Evolutionary conservation across 2,329 filamentous ascomycete species (phyloP), one percentile per base, ranked within the genome.

Genomic region (Helotiales sp.): DNA sequence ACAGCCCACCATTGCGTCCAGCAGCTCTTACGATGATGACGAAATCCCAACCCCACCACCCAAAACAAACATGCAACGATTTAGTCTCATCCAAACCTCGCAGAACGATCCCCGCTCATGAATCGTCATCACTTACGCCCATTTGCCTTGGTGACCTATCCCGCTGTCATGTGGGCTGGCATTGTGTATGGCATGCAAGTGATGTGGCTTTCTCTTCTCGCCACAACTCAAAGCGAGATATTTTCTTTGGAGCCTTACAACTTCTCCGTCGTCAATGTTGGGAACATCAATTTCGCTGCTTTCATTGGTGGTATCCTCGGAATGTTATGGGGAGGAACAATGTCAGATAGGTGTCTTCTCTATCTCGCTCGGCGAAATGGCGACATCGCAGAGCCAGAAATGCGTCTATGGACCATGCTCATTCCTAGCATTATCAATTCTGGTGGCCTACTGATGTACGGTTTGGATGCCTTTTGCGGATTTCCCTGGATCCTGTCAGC

Each of bases 271-370:
- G 62, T 40, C 15, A 28, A 22, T 45, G 65, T 69, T 5, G 68
- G 68, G 11, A 63, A 67, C 43, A 69, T 65, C 20, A 69, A 69
- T 22, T 67, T 69, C 15, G 68, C 68, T 30, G 65, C 68, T 2
- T 69, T 69, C 20, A 49, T 69, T 6, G 68, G 68, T 5, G 68
- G 62, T 15, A 67, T 67, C 1, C 65, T 69, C 26, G 68, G 64
- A 8, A 67, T 67, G 64, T 22, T 64, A 1, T 69, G 68, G 64
- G 68, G 68, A 6, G 68, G 68, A 2, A 63, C 65, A 3, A 30
- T 69, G 2, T 52, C 34, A n/a, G 68, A 69, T 20, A 65, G 61
- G 60, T 69, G 50, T 13, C 40, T 67, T 15, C 47, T 69, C 2
- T 50, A 47, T 28, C 64, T 43, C 20, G 64, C 68, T 50, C 50